phyloP scores from a whole-genome alignment of 2,329 filamentous ascomycete species.

The Juglanconis juglandina region DNA sequence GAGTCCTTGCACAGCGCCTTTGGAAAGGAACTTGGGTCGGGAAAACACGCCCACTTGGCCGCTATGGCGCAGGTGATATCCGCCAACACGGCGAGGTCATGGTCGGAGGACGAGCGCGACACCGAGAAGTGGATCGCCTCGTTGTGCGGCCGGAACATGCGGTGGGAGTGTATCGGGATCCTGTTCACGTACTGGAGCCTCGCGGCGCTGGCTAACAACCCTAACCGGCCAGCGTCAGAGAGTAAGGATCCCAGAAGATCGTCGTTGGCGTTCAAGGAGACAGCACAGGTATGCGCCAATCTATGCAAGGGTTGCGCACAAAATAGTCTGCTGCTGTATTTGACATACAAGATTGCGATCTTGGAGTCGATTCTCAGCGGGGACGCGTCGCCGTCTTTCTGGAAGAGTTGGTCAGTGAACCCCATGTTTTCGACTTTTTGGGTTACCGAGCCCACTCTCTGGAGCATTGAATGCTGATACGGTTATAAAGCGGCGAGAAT shows the following conservation, averaged over 20 bases:
- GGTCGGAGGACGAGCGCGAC: slow-evolving; percentile 33
- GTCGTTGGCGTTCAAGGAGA: slow-evolving; percentile 27
- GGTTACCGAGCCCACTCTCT: not conserved
- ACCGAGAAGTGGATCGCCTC: slow-evolving; percentile 36
- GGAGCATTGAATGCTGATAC: not conserved
- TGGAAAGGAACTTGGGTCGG: slow-evolving; percentile 26
- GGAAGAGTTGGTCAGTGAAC: slow-evolving; percentile 23
- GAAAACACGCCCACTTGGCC: slow-evolving; percentile 29
- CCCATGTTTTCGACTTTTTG: not conserved
- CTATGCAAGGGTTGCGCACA: slow-evolving; percentile 28
- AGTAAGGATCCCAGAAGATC: slow-evolving; percentile 6
- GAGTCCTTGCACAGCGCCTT: slow-evolving; percentile 31
- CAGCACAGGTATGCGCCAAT: slow-evolving; percentile 24
- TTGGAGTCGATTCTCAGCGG: slow-evolving; percentile 36
- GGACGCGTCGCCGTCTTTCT: slow-evolving; percentile 36
- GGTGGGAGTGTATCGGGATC: slow-evolving; percentile 43
- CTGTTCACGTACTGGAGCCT: slow-evolving; percentile 29
- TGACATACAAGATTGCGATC: slow-evolving; percentile 32
- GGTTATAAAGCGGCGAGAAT: slow-evolving; percentile 30
- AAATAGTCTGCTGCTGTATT: slow-evolving; percentile 37
- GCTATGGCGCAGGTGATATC: slow-evolving; percentile 34
- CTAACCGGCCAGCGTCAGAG: not conserved
- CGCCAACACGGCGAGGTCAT: slow-evolving; percentile 34
- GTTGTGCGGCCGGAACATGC: slow-evolving; percentile 34
- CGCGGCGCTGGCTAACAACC: slow-evolving; percentile 2